Percentiles rank a stretch among this genome's conserved stretches.
phyloP scores from a whole-genome alignment of 1,139 yeast species.

The Candida tropicalis region DNA sequence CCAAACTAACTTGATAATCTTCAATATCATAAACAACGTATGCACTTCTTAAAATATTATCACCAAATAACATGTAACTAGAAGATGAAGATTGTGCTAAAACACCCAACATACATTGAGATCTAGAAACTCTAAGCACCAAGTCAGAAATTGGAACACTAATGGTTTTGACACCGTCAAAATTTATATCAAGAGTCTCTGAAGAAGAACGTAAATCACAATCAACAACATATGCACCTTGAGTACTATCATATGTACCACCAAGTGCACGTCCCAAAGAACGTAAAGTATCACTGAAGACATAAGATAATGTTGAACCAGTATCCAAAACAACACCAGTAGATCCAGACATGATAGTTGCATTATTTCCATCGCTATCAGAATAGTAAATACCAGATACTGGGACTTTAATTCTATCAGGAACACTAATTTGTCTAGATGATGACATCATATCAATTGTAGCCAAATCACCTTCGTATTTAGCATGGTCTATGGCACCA shows the following conservation, averaged over 20 bases:
- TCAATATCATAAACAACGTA: constrained; percentile 82
- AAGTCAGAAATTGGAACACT: constrained; percentile 38
- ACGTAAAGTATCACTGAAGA: constrained; percentile 29
- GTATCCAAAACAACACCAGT: constrained; percentile 44
- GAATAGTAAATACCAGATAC: constrained; percentile 21
- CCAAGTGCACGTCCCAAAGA: constrained; percentile 33
- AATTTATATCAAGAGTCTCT: constrained; percentile 30
- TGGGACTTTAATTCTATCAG: constrained; percentile 16
- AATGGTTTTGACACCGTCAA: constrained; percentile 39
- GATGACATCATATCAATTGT: constrained; percentile 15
- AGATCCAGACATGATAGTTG: constrained; percentile 20
- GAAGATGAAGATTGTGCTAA: constrained; percentile 23
- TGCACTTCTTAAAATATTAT: constrained; percentile 69
- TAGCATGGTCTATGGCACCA: constrained; percentile 50
- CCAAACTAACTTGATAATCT: constrained; percentile 63
- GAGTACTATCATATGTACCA: constrained; percentile 21
- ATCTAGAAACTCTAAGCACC: constrained; percentile 18
- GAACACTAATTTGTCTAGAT: constrained; percentile 9
- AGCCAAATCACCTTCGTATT: constrained; percentile 36
- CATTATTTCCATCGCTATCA: constrained; percentile 24
- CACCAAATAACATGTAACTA: constrained; percentile 56
- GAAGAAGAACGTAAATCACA: constrained; percentile 15
- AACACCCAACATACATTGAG: constrained; percentile 34
- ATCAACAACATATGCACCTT: constrained; percentile 29
- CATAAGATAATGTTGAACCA: constrained; percentile 43